Conservation (phyloP, 352 stramenopile genomes). For the Phytophthora nicotianae region DNA sequence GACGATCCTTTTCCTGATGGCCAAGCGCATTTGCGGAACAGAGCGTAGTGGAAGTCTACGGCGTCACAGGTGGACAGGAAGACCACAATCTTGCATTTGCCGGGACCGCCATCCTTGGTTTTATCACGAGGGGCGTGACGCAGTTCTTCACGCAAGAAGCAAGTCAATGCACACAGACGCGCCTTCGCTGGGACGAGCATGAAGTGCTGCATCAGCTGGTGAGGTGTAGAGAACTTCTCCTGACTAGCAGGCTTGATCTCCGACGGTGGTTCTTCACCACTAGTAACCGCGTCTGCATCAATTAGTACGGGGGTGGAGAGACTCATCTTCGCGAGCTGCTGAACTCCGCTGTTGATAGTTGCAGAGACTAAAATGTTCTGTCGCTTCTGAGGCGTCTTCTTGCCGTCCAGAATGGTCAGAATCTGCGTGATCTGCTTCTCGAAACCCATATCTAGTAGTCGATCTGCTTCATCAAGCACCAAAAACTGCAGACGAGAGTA, state of each 20-base stretch:
- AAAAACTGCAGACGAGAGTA: slow-evolving; percentile 94
- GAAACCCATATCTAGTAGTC: slow-evolving; percentile 99
- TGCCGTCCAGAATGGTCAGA: slow-evolving; percentile 93
- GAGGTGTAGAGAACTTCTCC: slow-evolving; percentile 87
- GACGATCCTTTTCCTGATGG: slow-evolving; percentile 64
- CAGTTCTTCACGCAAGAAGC: slow-evolving; percentile 90
- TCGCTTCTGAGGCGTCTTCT: slow-evolving; percentile 78
- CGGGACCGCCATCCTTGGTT: slow-evolving; percentile 23
- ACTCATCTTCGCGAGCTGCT: slow-evolving; percentile 86
- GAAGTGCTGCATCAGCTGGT: slow-evolving; percentile 96
- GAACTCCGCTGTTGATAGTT: slow-evolving; percentile 88
- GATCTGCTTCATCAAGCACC: slow-evolving; percentile 98
- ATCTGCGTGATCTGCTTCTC: slow-evolving; percentile 99
- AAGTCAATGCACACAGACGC: slow-evolving; percentile 91
- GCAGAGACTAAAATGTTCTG: slow-evolving; percentile 89
- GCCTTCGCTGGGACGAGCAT: slow-evolving; percentile 96
- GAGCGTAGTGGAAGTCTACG: slow-evolving; percentile 95
- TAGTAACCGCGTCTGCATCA: slow-evolving; percentile 66
- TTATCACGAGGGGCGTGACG: slow-evolving; percentile 36
- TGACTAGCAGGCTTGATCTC: slow-evolving; percentile 29
- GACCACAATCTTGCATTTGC: slow-evolving; percentile 91
- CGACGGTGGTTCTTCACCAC: slow-evolving; percentile 9
- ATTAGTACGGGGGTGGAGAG: slow-evolving; percentile 74
- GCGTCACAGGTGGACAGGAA: slow-evolving; percentile 98
- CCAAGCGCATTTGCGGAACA: slow-evolving; percentile 90